These are phyloP conservation scores for Aschersonia sp. DNA, from an alignment of 2,329 filamentous ascomycete genomes.

Conservation along the genomic window DNA sequence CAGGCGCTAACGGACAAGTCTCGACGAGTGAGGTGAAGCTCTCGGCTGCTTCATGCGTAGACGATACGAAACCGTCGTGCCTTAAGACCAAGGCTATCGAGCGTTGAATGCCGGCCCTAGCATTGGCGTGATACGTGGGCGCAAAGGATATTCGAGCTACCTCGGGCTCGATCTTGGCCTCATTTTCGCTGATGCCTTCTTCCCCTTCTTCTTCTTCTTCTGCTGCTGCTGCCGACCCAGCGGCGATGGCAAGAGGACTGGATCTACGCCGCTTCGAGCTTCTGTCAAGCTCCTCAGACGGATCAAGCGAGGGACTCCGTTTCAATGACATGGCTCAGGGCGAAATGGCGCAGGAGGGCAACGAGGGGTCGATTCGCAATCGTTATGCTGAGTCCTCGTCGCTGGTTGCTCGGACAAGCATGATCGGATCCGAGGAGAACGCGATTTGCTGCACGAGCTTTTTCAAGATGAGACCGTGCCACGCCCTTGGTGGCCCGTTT, in stretches of 20 bases:
- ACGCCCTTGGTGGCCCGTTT: too few relatives aligned
- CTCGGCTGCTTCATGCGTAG: conserved; percentile 42
- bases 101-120: conserved; percentile 29
- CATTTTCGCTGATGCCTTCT: neutral
- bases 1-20: conserved; percentile 30
- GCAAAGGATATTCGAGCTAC: conserved; percentile 8
- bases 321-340: conserved; percentile 18
- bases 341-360: conserved; percentile 1
- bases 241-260: neutral
- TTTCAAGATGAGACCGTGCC: too few relatives aligned
- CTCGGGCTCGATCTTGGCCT: conserved; percentile 5
- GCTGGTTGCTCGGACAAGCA: too few relatives aligned
- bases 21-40: conserved; percentile 41
- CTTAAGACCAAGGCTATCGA: conserved; percentile 40
- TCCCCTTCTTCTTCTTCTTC: too few relatives aligned
- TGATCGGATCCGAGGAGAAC: too few relatives aligned
- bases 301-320: conserved; percentile 16
- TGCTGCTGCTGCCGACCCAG: too few relatives aligned
- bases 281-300: conserved; percentile 10
- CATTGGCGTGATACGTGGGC: conserved; percentile 17
- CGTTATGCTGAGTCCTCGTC: too few relatives aligned
- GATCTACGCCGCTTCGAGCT: conserved; percentile 15
- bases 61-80: conserved; percentile 43
- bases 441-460: too few relatives aligned
- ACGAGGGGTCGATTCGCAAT: too few relatives aligned